These are phyloP conservation scores for Lepiota venenata DNA, from an alignment of 768 basidiomycete species.

Conservation along the genomic window DNA sequence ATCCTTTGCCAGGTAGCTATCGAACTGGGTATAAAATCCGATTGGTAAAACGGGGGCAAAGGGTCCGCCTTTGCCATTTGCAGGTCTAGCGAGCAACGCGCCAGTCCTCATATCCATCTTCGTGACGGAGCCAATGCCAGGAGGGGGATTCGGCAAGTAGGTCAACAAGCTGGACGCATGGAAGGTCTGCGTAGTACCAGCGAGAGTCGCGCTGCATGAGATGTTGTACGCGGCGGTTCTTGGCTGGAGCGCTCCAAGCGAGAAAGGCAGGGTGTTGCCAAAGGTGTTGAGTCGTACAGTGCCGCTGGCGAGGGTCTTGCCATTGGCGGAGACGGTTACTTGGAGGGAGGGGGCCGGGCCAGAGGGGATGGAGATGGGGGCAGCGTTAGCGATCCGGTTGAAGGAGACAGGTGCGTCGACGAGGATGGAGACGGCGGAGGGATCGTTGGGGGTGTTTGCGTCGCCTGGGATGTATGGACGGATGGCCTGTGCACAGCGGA, in stretches of 20 bases:
- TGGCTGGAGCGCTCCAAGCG: slow-evolving; percentile 42
- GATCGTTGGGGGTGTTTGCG: slow-evolving; percentile 18
- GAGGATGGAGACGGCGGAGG: slow-evolving; percentile 39
- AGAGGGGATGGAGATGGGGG: slow-evolving; percentile 32
- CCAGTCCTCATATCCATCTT: slow-evolving; percentile 64
- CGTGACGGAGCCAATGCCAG: slow-evolving; percentile 50
- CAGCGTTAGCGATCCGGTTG: slow-evolving; percentile 43
- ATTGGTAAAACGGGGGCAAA: slow-evolving; percentile 64
- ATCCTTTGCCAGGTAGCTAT: slow-evolving; percentile 49
- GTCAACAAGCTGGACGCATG: slow-evolving; percentile 40
- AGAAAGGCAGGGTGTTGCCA: slow-evolving; percentile 46
- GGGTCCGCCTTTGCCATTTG: slow-evolving; percentile 43
- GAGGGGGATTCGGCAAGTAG: slow-evolving; percentile 45
- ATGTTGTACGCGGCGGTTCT: slow-evolving; percentile 33
- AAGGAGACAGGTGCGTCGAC: slow-evolving; percentile 51
- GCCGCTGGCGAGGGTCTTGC: slow-evolving; percentile 39
- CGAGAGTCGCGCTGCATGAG: slow-evolving; percentile 35
- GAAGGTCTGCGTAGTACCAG: slow-evolving; percentile 35
- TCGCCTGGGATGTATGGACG: slow-evolving; percentile 61
- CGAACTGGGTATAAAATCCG: slow-evolving; percentile 71
- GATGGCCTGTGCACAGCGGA: slow-evolving; percentile 57
- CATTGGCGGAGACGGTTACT: slow-evolving; percentile 45
- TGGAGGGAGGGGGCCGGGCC: slow-evolving; percentile 24
- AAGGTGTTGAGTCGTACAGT: slow-evolving; percentile 49
- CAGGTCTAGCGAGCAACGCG: slow-evolving; percentile 47